Evolutionary conservation across 164 flowering plant genomes (phyloP).

Genomic region (Vitis rotundifolia): DNA sequence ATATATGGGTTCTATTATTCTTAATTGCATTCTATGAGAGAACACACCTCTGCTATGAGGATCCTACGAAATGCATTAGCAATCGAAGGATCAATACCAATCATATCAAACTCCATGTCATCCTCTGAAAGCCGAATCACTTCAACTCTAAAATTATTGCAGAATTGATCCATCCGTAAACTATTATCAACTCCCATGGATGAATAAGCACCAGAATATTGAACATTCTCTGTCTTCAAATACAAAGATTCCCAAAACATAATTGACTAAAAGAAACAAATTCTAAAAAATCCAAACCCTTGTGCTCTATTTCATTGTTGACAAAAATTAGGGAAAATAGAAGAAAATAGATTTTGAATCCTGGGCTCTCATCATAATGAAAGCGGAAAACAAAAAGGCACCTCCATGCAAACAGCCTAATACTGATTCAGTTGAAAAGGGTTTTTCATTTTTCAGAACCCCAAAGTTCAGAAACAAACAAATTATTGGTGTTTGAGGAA

Average conservation of each 20-base stretch:
- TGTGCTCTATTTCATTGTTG: not conserved
- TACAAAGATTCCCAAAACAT: constrained; percentile 16
- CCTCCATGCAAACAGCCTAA: not conserved
- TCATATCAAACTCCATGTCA: constrained; percentile 87
- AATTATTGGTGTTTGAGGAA: too few species aligned
- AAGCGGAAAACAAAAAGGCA: not conserved
- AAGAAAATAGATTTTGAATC: too few species aligned
- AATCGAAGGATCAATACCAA: constrained; percentile 85
- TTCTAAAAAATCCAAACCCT: not conserved
- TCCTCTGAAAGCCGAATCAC: constrained; percentile 55
- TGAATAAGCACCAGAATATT: constrained; percentile 74
- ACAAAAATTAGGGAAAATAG: not conserved
- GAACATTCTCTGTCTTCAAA: constrained; percentile 64
- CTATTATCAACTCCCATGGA: constrained; percentile 78
- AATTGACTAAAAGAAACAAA: not conserved
- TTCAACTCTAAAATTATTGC: constrained; percentile 64
- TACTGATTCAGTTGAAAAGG: too few species aligned
- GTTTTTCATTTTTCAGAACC: too few species aligned
- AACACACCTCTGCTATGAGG: constrained; percentile 81
- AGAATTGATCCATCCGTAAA: constrained; percentile 49
- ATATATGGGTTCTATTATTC: not conserved
- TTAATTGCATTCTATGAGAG: not conserved
- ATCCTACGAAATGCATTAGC: constrained; percentile 94
- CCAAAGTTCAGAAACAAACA: too few species aligned
- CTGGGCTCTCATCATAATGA: not conserved